A percentile compares a stretch with the other conserved stretches of the same genome.
Evolutionary conservation across 768 basidiomycete species (phyloP).

Genomic region (Tricholoma matsutake): DNA sequence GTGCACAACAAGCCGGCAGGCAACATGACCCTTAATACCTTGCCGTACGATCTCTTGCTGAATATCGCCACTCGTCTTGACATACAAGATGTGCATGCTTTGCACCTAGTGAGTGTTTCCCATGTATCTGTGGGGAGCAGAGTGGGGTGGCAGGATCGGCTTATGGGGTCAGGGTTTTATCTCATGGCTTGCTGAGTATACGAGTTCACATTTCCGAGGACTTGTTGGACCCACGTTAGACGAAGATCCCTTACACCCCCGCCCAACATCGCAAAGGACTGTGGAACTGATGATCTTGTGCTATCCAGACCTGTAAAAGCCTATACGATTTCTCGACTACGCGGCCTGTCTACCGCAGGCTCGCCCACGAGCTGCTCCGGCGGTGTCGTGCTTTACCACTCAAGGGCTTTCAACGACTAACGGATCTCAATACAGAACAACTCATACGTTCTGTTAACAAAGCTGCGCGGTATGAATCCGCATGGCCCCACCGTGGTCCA

Average conservation of each 20-base stretch:
- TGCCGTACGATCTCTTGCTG: conserved; percentile 71
- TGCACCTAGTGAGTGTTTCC: conserved; percentile 55
- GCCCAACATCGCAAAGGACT: not conserved
- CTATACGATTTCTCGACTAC: conserved; percentile 60
- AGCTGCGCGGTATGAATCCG: conserved; percentile 56
- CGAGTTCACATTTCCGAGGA: not conserved
- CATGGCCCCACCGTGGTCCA: conserved; percentile 61
- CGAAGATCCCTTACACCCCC: not conserved
- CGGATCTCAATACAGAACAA: conserved; percentile 59
- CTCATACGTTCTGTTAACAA: conserved; percentile 64
- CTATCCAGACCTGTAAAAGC: conserved; percentile 57
- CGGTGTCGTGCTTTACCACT: conserved; percentile 68
- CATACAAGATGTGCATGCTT: conserved; percentile 53
- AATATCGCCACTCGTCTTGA: conserved; percentile 64
- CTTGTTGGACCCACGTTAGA: not conserved
- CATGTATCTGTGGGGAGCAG: not conserved
- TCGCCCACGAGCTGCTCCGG: conserved; percentile 58
- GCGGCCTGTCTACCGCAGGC: conserved; percentile 63
- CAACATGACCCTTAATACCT: conserved; percentile 27
- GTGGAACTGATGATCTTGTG: not conserved
- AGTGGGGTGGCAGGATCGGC: not conserved
- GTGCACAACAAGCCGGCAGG: not conserved
- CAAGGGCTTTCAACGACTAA: conserved; percentile 64
- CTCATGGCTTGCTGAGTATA: not conserved
- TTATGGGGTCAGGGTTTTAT: not conserved